phyloP scores from a whole-genome alignment of 1,284 basidiomycete genomes.

The Ustilago hordei region DNA sequence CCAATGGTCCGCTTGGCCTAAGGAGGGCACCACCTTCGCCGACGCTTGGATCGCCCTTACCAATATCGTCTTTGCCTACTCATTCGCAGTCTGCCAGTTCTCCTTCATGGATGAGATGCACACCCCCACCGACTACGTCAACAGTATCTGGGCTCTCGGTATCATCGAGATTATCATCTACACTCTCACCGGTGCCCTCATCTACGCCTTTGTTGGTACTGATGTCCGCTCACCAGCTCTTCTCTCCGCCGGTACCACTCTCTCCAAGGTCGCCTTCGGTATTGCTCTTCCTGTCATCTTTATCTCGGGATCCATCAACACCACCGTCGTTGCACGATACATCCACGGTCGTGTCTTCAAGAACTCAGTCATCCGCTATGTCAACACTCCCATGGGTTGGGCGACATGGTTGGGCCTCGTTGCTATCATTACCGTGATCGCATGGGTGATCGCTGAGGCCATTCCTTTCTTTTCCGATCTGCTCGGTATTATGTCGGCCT shows the following conservation, averaged over 20 bases:
- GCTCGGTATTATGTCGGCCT: conserved; percentile 51
- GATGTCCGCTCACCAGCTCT: conserved; percentile 57
- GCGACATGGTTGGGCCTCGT: conserved; percentile 53
- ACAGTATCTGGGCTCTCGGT: conserved; percentile 58
- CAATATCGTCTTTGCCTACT: conserved; percentile 64
- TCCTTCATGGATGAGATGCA: conserved; percentile 64
- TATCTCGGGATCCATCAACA: conserved; percentile 65
- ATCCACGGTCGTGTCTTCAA: conserved; percentile 56
- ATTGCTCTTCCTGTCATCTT: conserved; percentile 61
- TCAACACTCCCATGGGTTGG: conserved; percentile 60
- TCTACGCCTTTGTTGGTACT: conserved; percentile 59
- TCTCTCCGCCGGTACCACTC: conserved; percentile 49
- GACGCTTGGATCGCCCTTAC: conserved; percentile 55
- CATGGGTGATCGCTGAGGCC: conserved; percentile 55
- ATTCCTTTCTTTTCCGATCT: conserved; percentile 58
- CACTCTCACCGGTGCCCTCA: conserved; percentile 59
- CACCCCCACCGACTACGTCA: conserved; percentile 59
- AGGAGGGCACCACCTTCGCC: conserved; percentile 51
- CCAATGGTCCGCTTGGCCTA: conserved; percentile 58
- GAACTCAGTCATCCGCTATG: conserved; percentile 54
- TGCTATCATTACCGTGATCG: conserved; percentile 48
- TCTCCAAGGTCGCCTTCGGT: conserved; percentile 62
- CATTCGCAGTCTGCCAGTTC: conserved; percentile 63
- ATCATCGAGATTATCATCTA: conserved; percentile 63
- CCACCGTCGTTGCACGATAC: conserved; percentile 55